Evolutionary conservation across 2,329 filamentous ascomycete genomes (phyloP), one percentile per base, ranked within the genome.

Genomic region (Botryotinia convoluta): DNA sequence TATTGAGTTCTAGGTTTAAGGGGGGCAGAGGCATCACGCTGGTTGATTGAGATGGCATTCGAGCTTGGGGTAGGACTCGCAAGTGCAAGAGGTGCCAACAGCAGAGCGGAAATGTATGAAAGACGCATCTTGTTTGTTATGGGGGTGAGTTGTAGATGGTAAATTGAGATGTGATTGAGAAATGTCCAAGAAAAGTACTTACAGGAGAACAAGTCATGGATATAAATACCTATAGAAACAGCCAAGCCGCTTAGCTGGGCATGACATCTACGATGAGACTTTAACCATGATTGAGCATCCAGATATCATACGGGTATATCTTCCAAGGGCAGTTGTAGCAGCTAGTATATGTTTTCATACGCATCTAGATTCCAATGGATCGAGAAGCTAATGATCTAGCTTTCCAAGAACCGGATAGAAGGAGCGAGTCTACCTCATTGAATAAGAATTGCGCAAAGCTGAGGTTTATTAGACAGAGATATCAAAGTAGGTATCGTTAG

Each of bases 1-100:
- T 45, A 16, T 26, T 37, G 48, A 18, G 26, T 9, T 39, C 62
- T 48, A 20, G 48, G 32, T 39, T 44, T 29, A 32, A 72, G 45
- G 16, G 39, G n/a, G 32, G 22, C 18, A 39, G 48, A 51, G 29
- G 26, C 26, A 51, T 51, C 59, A 32, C 44, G 42, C 18, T 69
- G 65, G 37, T 22, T 42, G 35, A 69, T 59, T 32, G 65, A 69
- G 51, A 42, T 42, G 20, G n/a, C 8, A 32, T 44, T 51, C 22
- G 48, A 20, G 10, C 37, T 57, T 12, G 65, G 16, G 29, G 16
- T 20, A 16, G 48, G 48, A n/a, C n/a, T 26, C 18, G 68, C 54
- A 57, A 64, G 44, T 54, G 45, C 35, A n/a, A 71, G 22, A 39
- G 69, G 59, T 5, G 69, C 69, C n/a, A 71, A 29, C 5, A 71